Percentiles rank a stretch among this genome's conserved stretches.
These are phyloP conservation scores for Nakazawaea laoshanensis DNA, from an alignment of 805 yeast species.

Conservation along the genomic window DNA sequence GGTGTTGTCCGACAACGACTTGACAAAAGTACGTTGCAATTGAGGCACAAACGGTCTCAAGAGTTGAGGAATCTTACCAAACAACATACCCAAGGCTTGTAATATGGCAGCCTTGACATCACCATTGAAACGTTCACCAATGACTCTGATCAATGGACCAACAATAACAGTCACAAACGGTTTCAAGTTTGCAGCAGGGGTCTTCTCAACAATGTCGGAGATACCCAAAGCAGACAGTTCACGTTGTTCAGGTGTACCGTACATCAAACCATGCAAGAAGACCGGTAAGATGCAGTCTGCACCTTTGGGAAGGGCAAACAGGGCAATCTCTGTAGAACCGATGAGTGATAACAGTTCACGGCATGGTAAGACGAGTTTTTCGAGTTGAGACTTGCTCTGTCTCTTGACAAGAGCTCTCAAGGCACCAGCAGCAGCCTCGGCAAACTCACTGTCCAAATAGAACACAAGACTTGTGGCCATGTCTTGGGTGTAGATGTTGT, in stretches of 20 bases:
- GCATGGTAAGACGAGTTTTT: slow-evolving; percentile 73
- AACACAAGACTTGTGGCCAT: slow-evolving; percentile 63
- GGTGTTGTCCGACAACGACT: slow-evolving; percentile 72
- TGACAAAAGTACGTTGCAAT: slow-evolving; percentile 92
- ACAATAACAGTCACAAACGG: slow-evolving; percentile 90
- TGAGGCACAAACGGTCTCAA: slow-evolving; percentile 96
- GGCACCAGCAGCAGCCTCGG: slow-evolving; percentile 56
- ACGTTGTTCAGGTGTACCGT: slow-evolving; percentile 77
- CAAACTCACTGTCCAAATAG: slow-evolving; percentile 68
- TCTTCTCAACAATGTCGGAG: slow-evolving; percentile 76
- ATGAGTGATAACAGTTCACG: slow-evolving; percentile 60
- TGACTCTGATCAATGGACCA: slow-evolving; percentile 96
- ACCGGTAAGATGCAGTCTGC: slow-evolving; percentile 85
- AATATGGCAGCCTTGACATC: slow-evolving; percentile 94
- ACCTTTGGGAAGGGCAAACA: slow-evolving; percentile 71
- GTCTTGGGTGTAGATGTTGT: slow-evolving; percentile 65
- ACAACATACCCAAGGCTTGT: slow-evolving; percentile 69
- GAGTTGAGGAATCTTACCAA: slow-evolving; percentile 80
- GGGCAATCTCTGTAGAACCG: slow-evolving; percentile 62
- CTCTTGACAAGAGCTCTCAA: slow-evolving; percentile 58
- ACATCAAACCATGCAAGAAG: slow-evolving; percentile 91
- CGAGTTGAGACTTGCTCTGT: slow-evolving; percentile 70
- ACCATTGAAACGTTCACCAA: slow-evolving; percentile 89
- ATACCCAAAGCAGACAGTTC: slow-evolving; percentile 85
- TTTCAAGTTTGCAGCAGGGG: slow-evolving; percentile 75